Percentiles rank a stretch among this genome's conserved stretches.
Evolutionary conservation across 345 rosid species (phyloP).

Genomic region (Acer campestre): DNA sequence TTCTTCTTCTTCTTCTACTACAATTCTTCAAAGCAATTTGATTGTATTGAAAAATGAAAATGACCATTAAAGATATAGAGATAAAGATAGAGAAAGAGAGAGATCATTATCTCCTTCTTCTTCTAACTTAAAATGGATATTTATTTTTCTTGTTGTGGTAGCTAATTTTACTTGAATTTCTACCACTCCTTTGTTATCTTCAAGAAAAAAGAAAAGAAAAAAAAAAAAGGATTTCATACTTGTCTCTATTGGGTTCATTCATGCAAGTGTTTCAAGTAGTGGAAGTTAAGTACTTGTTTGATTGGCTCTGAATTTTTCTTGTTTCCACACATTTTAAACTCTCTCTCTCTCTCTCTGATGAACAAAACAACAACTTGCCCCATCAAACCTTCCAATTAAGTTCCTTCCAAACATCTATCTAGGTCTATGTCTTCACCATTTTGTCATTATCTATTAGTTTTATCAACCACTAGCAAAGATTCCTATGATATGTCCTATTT

Average conservation of each 20-base stretch:
- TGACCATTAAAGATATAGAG: neutral
- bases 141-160: slow-evolving; percentile 33
- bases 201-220: neutral
- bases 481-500: slow-evolving; percentile 21
- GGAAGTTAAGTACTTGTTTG: slow-evolving; percentile 23
- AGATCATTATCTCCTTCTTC: slow-evolving; percentile 6
- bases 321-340: slow-evolving; percentile 8
- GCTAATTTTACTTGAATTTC: slow-evolving; percentile 42
- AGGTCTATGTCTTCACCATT: slow-evolving; percentile 22
- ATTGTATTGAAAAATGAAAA: neutral
- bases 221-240: slow-evolving; percentile 23
- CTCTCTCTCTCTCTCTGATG: neutral
- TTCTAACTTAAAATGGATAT: neutral
- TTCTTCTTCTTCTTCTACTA: neutral
- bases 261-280: slow-evolving; percentile 25
- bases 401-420: slow-evolving; percentile 16
- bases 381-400: slow-evolving; percentile 20
- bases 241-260: slow-evolving; percentile 34
- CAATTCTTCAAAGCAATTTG: slow-evolving; percentile 1
- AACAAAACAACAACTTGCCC: slow-evolving; percentile 14
- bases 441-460: slow-evolving; percentile 28
- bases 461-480: slow-evolving; percentile 25
- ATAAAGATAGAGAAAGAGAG: neutral
- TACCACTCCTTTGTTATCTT: slow-evolving; percentile 67
- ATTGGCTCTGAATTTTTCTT: slow-evolving; percentile 31